Conservation (phyloP, 805 yeast species). For the Kazachstania taianensis region DNA sequence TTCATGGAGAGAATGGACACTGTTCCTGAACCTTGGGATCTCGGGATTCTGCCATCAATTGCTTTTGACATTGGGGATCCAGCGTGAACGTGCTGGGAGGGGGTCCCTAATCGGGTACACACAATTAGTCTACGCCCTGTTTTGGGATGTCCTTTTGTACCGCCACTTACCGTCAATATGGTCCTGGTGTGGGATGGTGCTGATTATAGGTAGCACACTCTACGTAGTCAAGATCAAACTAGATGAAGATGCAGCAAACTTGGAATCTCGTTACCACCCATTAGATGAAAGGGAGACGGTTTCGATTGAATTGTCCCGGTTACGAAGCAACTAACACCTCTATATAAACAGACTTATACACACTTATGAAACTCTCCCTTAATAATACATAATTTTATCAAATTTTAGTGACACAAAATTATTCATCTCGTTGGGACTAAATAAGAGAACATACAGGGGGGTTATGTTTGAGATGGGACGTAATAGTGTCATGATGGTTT, state of each 20-base stretch:
- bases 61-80: conserved; percentile 70
- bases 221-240: conserved; percentile 32
- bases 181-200: conserved; percentile 56
- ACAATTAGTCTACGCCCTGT: conserved; percentile 67
- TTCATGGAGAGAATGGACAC: conserved; percentile 52
- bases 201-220: conserved; percentile 58
- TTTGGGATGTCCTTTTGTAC: conserved; percentile 68
- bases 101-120: conserved; percentile 69
- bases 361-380: too few relatives aligned
- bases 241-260: conserved; percentile 1
- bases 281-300: neutral
- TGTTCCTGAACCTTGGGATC: conserved; percentile 52
- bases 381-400: too few relatives aligned
- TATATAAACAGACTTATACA: too few relatives aligned
- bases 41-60: conserved; percentile 80
- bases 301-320: neutral
- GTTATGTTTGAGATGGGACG: too few relatives aligned
- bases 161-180: conserved; percentile 60
- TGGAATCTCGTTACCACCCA: neutral
- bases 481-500: too few relatives aligned
- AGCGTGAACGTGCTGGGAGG: conserved; percentile 66
- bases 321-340: neutral
- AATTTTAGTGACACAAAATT: too few relatives aligned
- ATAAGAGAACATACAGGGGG: too few relatives aligned
- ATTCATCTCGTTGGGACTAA: too few relatives aligned